phyloP scores from a whole-genome alignment of 1,139 yeast species.

The Hansenula lynferdii region DNA sequence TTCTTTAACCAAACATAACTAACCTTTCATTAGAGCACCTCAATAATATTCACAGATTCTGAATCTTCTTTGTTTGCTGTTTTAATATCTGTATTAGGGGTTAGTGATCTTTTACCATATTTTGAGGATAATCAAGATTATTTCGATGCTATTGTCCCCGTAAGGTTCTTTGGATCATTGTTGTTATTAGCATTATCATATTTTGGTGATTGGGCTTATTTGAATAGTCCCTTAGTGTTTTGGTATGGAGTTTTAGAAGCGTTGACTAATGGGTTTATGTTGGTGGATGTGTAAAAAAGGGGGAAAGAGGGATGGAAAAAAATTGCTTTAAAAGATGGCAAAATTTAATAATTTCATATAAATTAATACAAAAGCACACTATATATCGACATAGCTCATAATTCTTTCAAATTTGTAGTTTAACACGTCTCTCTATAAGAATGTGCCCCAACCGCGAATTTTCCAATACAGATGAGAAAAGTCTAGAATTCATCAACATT shows the following conservation, averaged over 20 bases:
- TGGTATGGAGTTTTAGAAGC: background rate
- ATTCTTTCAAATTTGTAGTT: too few relatives aligned
- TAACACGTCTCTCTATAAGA: too few relatives aligned
- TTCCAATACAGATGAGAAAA: too few relatives aligned
- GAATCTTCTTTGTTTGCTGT: slow-evolving; percentile 33
- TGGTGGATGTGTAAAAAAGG: slow-evolving; percentile 1
- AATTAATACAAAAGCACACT: too few relatives aligned
- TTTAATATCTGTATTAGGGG: slow-evolving; percentile 35
- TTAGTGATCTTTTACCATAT: slow-evolving; percentile 52
- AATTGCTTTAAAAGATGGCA: too few relatives aligned
- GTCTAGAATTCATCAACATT: too few relatives aligned
- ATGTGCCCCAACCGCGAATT: too few relatives aligned
- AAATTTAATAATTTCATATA: too few relatives aligned
- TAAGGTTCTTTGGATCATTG: slow-evolving; percentile 39
- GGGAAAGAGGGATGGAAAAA: too few relatives aligned
- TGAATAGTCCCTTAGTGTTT: background rate
- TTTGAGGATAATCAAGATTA: slow-evolving; percentile 49
- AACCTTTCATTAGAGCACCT: too few relatives aligned
- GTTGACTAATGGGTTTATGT: background rate
- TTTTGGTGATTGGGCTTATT: background rate
- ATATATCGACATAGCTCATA: too few relatives aligned
- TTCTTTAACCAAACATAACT: too few relatives aligned
- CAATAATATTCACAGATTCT: slow-evolving; percentile 1
- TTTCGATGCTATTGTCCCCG: slow-evolving; percentile 63
- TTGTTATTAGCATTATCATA: background rate